phyloP scores from a whole-genome alignment of 495 filamentous ascomycete genomes.

The Tricharina praecox region DNA sequence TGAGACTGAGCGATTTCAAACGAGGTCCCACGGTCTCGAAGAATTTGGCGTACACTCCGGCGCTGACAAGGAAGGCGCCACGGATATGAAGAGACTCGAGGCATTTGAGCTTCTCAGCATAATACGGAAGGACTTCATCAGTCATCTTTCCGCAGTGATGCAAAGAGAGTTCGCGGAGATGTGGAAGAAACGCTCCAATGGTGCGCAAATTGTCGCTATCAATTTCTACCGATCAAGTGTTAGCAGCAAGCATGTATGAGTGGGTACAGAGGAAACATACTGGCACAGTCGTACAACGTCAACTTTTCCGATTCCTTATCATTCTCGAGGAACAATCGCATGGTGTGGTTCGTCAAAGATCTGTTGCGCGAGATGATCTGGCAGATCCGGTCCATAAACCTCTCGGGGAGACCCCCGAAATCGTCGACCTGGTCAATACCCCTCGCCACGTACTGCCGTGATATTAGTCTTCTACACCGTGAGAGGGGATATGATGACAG shows the following conservation, averaged over 20 bases:
- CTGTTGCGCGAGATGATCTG: constrained; percentile 24
- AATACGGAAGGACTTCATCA: constrained; percentile 21
- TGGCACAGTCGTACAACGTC: constrained; percentile 23
- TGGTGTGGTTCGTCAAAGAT: constrained; percentile 14
- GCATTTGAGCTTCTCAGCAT: constrained; percentile 17
- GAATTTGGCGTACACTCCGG: constrained; percentile 14
- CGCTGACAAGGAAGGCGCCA: constrained; percentile 20
- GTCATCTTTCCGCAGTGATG: constrained; percentile 17
- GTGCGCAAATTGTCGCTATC: constrained; percentile 13
- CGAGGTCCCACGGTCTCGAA: constrained; percentile 12
- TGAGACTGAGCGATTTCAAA: constrained; percentile 12
- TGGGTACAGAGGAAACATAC: constrained; percentile 10
- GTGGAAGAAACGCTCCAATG: constrained; percentile 17
- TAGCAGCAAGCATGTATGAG: not conserved
- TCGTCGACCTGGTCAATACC: constrained; percentile 24
- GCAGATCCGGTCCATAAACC: constrained; percentile 22
- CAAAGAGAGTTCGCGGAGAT: constrained; percentile 17
- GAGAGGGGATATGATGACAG: too few relatives aligned
- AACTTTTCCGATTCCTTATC: constrained; percentile 12
- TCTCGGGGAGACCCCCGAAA: constrained; percentile 17
- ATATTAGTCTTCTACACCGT: too few relatives aligned
- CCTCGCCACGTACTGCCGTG: constrained; percentile 23
- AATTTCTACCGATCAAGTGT: constrained; percentile 11
- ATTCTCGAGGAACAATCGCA: constrained; percentile 21
- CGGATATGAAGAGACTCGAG: constrained; percentile 19